Conservation (phyloP, 148 eudicot species). For the Polygonum maritimum region DNA sequence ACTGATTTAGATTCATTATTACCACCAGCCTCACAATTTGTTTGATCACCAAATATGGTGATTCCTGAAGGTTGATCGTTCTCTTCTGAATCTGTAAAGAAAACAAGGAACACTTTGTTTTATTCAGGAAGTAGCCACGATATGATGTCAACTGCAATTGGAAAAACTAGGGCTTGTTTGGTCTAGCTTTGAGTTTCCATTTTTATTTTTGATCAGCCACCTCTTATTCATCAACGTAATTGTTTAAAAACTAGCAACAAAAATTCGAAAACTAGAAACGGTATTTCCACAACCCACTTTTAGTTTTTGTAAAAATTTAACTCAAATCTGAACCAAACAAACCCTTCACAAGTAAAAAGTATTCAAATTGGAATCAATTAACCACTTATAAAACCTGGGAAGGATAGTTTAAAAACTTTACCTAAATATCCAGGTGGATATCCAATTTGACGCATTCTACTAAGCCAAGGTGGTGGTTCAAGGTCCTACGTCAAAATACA, state of each 20-base stretch:
- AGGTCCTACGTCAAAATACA: conserved; percentile 30
- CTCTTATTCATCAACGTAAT: no score
- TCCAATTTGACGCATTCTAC: conserved; percentile 55
- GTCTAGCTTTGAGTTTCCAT: no score
- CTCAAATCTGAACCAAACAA: no score
- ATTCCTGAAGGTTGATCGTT: conserved; percentile 39
- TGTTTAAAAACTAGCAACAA: no score
- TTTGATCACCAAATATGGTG: conserved; percentile 26
- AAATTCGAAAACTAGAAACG: no score
- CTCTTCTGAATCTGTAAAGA: conserved; percentile 24
- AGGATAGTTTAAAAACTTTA: conserved; percentile 12
- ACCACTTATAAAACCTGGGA: not conserved
- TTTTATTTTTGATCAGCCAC: no score
- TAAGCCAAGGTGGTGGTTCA: conserved; percentile 60
- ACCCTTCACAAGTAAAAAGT: not conserved
- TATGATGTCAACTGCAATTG: no score
- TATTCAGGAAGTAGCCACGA: not conserved
- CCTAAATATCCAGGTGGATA: conserved; percentile 54
- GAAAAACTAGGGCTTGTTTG: no score
- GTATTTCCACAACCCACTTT: no score
- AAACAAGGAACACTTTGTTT: not conserved
- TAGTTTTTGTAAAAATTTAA: no score
- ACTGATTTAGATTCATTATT: conserved; percentile 12
- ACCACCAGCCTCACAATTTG: not conserved
- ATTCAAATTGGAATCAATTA: not conserved